phyloP scores from a whole-genome alignment of 1,139 yeast species.

The Protomyces macrosporus region DNA sequence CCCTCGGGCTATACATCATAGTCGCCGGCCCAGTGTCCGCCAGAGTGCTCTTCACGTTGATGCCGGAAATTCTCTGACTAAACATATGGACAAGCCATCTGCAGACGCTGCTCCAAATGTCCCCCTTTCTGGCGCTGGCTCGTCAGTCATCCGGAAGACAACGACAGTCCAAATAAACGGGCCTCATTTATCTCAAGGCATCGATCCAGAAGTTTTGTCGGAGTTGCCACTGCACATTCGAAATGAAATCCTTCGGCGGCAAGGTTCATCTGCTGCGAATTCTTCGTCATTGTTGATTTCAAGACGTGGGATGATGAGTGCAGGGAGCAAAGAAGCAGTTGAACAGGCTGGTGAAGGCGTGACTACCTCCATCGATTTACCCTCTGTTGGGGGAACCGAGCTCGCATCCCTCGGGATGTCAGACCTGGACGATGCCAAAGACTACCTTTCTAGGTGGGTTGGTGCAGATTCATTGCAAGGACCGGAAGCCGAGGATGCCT shows the following conservation, averaged over 20 bases:
- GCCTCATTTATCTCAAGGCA: background rate
- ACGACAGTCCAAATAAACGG: no score
- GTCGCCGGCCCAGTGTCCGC: no score
- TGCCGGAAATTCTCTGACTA: no score
- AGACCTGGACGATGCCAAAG: conserved; percentile 41
- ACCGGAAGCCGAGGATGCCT: conserved; percentile 56
- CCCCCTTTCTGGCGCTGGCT: no score
- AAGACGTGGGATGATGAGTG: conserved; percentile 1
- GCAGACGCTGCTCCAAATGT: no score
- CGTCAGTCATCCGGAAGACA: no score
- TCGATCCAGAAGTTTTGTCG: conserved; percentile 15
- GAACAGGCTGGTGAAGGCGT: no score
- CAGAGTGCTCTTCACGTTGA: no score
- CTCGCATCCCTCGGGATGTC: background rate
- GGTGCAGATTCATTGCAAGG: conserved; percentile 46
- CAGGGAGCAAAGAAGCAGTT: conserved; percentile 25
- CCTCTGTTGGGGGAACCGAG: background rate
- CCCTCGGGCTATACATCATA: background rate
- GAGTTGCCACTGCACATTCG: conserved; percentile 7
- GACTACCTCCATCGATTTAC: background rate
- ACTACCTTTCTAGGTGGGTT: conserved; percentile 49
- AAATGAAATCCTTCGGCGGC: background rate
- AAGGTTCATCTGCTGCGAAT: background rate
- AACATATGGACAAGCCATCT: no score
- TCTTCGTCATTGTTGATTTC: background rate